phyloP scores from a whole-genome alignment of 1,284 basidiomycete genomes.

The Pseudozyma thailandica region DNA sequence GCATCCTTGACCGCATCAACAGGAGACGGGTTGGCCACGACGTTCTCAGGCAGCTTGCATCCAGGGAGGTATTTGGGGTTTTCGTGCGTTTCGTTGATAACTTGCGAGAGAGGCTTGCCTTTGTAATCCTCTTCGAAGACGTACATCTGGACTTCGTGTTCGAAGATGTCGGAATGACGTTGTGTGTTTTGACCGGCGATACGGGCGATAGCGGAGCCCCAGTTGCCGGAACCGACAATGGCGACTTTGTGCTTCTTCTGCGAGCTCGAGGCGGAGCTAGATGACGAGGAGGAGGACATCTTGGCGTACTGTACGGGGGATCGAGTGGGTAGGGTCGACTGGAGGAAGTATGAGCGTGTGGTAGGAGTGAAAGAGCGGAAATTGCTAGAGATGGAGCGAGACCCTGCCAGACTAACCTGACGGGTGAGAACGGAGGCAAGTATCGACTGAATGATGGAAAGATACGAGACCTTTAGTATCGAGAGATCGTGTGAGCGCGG shows the following conservation, averaged over 20 bases:
- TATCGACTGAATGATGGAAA: constrained; percentile 36
- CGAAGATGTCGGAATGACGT: constrained; percentile 68
- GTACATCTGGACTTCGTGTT: constrained; percentile 62
- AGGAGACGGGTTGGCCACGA: constrained; percentile 72
- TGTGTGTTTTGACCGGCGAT: constrained; percentile 71
- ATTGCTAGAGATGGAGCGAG: constrained; percentile 8
- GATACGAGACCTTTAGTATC: background rate
- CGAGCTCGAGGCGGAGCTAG: constrained; percentile 15
- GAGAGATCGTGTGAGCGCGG: background rate
- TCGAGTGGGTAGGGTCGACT: constrained; percentile 7
- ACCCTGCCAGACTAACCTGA: constrained; percentile 40
- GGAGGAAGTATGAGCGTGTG: constrained; percentile 6
- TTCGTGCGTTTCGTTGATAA: constrained; percentile 73
- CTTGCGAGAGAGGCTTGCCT: constrained; percentile 72
- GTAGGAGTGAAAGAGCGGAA: background rate
- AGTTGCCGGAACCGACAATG: constrained; percentile 71
- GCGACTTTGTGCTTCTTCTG: constrained; percentile 72
- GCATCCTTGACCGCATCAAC: constrained; percentile 72
- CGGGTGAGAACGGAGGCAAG: constrained; percentile 21
- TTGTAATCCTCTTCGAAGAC: constrained; percentile 68
- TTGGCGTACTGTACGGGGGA: constrained; percentile 1
- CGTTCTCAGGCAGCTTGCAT: constrained; percentile 71
- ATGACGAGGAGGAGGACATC: constrained; percentile 32
- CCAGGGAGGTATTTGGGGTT: constrained; percentile 73
- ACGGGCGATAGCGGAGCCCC: constrained; percentile 73